Base-by-base conservation (phyloP, 441 rosid species). In the Pelargonium citronellum region DNA sequence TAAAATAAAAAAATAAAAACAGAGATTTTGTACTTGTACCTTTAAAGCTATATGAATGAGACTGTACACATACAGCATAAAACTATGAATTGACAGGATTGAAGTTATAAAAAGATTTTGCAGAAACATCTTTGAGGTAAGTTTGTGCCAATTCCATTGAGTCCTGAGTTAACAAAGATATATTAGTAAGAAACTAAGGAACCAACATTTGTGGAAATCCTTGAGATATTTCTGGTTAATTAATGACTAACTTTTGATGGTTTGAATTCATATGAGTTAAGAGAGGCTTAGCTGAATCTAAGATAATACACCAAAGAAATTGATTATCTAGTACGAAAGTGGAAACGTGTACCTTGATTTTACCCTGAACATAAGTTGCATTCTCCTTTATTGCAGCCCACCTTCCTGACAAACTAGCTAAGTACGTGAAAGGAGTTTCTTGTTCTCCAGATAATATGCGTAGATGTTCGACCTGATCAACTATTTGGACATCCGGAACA, bases 391-490 rank as follows among this genome's bases (percentile, higher is more conserved):
- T 66, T n/a, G 85, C 82, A 78, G 89, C 89, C 95, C 96, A 87
- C 74, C 85, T 89, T 72, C 87, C 85, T 68, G 91, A 83, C 83
- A 92, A 82, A 75, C 89, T 88, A 61, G 98, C 92, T 49, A 95
- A 78, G 83, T 95, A 95, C 5, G 96, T 88, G 83, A 95, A 92
- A 68, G 99, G 98, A 51, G 66, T 85, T 83, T 89, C 95, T 24
- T 57, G 77, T 49, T 83, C 82, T 71, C 88, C 80, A 60, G 88
- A 79, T 60, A 83, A 67, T 60, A 84, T 67, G 60, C 79, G 80
- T 27, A 95, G 87, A 74, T 77, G 83, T 67, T 89, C 89, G 71
- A 80, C 70, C 74, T 78, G 87, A 66, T 86, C 83, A 69, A 79
- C 81, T 79, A 82, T 75, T 70, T 67, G 67, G 62, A 74, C 46